Evolutionary conservation across 2,329 filamentous ascomycete genomes (phyloP), one percentile per base, ranked within the genome.

Genomic region (Lasiodiplodia hormozganensis): DNA sequence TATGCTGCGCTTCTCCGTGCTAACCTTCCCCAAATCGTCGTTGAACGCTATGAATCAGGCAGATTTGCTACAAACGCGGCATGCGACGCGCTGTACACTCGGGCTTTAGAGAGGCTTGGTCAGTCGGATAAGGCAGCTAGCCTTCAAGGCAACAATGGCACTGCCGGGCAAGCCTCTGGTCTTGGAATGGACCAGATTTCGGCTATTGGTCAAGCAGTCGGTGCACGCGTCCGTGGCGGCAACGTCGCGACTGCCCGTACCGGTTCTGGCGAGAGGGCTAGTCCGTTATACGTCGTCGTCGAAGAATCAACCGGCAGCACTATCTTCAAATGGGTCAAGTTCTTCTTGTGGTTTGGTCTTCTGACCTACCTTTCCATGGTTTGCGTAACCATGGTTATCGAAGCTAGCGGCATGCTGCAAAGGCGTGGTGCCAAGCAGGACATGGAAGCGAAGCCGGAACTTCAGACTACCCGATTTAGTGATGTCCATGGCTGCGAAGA

Each of bases 401-500:
- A 99, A 79, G 89, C 89, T 38, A 88, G 94, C 65, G 92, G 92
- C 71, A 84, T 91, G 11, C 83, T 97, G 73, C 94, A 93, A 80
- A 94, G 93, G 70, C 90, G 94, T 11, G 89, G 90, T 14, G 89
- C 89, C 65, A 80, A 85, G 2, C 88, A 90, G 68, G 90, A 89
- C 73, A 92, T 92, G 70, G 94, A 99, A 81, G 94, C 94, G 70
- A 95, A 96, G 78, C 91, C 96, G 8, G 93, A 98, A 79, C 90
- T 94, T 74, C 96, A 99, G 79, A 97, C 88, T 69, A 94, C 94
- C 23, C 90, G 92, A 57, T 99, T 99, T 82, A 87, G 86, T 69
- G 96, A 99, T 78, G 96, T 99, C 7, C 96, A 99, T 77, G 96
- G 96, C 65, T 98, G 95, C 73, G 94, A 98, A 72, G 96, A 99